Evolutionary conservation across 768 basidiomycete species (phyloP).

Genomic region (Lentinula sp.): DNA sequence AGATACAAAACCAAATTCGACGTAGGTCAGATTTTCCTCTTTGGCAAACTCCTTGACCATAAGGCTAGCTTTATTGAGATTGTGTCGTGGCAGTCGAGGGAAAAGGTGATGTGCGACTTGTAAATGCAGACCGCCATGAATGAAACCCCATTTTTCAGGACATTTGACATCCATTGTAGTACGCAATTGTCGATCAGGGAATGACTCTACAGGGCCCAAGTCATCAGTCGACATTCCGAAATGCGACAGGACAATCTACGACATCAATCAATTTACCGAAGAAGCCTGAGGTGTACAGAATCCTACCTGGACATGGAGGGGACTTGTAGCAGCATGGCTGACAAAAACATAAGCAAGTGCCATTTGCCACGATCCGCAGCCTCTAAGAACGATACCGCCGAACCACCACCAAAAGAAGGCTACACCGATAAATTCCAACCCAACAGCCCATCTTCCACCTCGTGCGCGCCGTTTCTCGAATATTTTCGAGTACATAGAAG

Average conservation of each 20-base stretch:
- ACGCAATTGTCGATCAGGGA: constrained; percentile 88
- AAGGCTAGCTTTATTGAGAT: constrained; percentile 73
- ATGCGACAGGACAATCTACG: constrained; percentile 91
- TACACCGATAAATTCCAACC: constrained; percentile 69
- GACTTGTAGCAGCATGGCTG: constrained; percentile 82
- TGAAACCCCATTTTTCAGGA: constrained; percentile 71
- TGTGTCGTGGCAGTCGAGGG: constrained; percentile 92
- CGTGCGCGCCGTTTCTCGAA: constrained; percentile 56
- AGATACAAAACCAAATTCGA: constrained; percentile 84
- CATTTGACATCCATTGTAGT: constrained; percentile 98
- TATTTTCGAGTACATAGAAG: constrained; percentile 60
- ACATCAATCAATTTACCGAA: neutral
- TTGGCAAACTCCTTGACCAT: constrained; percentile 85
- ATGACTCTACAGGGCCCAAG: constrained; percentile 86
- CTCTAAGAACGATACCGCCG: constrained; percentile 50
- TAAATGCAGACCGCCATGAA: constrained; percentile 96
- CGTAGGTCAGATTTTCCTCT: constrained; percentile 81
- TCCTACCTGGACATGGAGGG: constrained; percentile 86
- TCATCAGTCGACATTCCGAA: constrained; percentile 94
- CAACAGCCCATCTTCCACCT: constrained; percentile 75
- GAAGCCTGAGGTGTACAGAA: neutral
- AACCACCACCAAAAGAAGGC: constrained; percentile 92
- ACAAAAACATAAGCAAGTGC: constrained; percentile 73
- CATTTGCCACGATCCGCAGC: constrained; percentile 67
- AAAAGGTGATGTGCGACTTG: constrained; percentile 98